A percentile compares a stretch with the other conserved stretches of the same genome.
These are phyloP conservation scores for Gossypium schwendimanii DNA, from an alignment of 441 rosid species.

Conservation along the genomic window DNA sequence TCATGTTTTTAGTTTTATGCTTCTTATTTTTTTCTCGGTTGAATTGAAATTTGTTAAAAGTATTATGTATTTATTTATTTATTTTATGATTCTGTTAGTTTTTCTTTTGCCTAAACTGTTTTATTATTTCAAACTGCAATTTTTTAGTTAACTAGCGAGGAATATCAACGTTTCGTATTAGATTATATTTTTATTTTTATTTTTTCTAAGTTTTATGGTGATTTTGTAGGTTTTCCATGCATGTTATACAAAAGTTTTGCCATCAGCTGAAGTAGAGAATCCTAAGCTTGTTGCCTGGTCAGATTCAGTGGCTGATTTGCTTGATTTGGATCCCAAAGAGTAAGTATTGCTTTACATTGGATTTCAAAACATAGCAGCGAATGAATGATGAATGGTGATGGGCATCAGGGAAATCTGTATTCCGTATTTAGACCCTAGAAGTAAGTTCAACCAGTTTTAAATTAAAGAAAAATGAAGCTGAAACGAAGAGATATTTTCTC, in stretches of 20 bases:
- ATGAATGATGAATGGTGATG: background rate
- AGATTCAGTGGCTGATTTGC: constrained; percentile 65
- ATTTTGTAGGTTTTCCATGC: constrained; percentile 68
- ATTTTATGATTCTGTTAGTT: background rate
- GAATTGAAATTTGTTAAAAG: background rate
- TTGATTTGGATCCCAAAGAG: constrained; percentile 89
- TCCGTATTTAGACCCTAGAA: background rate
- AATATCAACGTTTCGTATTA: background rate
- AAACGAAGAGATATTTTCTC: too few species aligned
- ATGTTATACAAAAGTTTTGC: constrained; percentile 78
- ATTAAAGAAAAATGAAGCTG: background rate
- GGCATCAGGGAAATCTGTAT: background rate
- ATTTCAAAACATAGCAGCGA: background rate
- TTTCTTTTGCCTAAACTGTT: background rate
- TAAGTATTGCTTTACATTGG: constrained; percentile 29
- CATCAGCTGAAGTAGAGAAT: constrained; percentile 79
- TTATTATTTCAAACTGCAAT: background rate
- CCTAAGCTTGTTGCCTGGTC: constrained; percentile 97
- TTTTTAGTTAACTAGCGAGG: background rate
- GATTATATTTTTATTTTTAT: background rate
- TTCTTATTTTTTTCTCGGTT: background rate
- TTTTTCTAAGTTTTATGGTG: background rate
- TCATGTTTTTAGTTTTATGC: background rate
- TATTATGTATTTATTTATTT: background rate
- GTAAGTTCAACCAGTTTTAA: background rate